phyloP scores from a whole-genome alignment of 208 protist species.

The Crithidia acanthocephali region DNA sequence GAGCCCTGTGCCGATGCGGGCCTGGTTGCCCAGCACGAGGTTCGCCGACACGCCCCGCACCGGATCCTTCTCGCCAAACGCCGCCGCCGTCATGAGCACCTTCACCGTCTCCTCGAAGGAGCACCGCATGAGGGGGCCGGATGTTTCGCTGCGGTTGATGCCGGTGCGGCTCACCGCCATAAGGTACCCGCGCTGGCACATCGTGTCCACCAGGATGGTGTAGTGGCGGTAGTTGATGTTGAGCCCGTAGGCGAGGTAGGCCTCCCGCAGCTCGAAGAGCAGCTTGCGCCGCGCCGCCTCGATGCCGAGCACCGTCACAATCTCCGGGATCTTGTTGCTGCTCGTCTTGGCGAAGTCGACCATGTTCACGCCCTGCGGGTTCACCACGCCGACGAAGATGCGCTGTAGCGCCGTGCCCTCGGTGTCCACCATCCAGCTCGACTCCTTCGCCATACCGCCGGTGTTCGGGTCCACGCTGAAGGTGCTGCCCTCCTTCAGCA shows the following conservation, averaged over 20 bases:
- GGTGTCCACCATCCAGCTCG: conserved; percentile 93
- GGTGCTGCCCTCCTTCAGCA: conserved; percentile 68
- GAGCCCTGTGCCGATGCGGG: conserved; percentile 96
- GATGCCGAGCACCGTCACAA: conserved; percentile 95
- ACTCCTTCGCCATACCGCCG: conserved; percentile 52
- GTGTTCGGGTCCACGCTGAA: conserved; percentile 60
- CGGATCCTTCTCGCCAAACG: conserved; percentile 96
- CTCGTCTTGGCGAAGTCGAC: conserved; percentile 95
- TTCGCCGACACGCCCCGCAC: conserved; percentile 97
- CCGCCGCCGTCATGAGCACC: conserved; percentile 98
- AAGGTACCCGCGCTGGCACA: conserved; percentile 97
- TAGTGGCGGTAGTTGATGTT: conserved; percentile 99
- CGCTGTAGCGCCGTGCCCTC: conserved; percentile 97
- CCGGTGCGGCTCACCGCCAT: conserved; percentile 97
- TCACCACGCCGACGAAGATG: conserved; percentile 96
- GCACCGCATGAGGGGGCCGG: conserved; percentile 97
- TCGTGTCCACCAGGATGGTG: conserved; percentile 98
- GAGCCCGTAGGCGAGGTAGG: conserved; percentile 95
- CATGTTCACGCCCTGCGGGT: conserved; percentile 90
- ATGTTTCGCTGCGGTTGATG: conserved; percentile 95
- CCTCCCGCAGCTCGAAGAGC: conserved; percentile 91
- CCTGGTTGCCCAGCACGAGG: conserved; percentile 98
- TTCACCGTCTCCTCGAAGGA: conserved; percentile 99
- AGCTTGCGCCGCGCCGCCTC: conserved; percentile 85
- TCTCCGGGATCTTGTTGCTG: conserved; percentile 99